Percentiles rank a stretch among this genome's conserved stretches.
These are phyloP conservation scores for Furcasterigmium furcatum DNA, from an alignment of 2,329 filamentous ascomycete species.

Conservation along the genomic window DNA sequence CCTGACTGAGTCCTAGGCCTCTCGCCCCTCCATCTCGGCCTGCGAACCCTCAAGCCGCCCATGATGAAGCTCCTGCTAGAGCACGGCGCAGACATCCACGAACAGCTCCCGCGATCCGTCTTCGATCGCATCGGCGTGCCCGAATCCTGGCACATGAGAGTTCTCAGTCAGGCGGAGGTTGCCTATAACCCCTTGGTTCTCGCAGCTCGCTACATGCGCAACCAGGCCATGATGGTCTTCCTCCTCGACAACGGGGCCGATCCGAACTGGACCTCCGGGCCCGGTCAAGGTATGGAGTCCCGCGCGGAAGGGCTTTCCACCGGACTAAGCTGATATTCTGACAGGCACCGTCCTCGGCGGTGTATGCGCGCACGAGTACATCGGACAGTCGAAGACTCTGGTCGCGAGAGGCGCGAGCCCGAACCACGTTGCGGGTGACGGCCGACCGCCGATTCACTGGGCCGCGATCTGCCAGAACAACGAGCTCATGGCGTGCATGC, in stretches of 20 bases:
- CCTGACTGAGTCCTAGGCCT: background rate
- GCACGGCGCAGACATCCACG: slow-evolving; percentile 3
- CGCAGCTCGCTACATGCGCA: background rate
- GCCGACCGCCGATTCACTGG: background rate
- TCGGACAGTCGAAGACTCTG: background rate
- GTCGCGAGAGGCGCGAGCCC: background rate
- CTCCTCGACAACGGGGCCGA: background rate
- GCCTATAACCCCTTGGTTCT: background rate
- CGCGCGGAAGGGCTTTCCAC: too few relatives aligned
- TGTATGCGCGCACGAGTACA: background rate
- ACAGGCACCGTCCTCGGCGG: background rate
- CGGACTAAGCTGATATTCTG: background rate
- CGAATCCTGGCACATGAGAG: background rate
- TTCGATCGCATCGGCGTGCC: slow-evolving; percentile 47
- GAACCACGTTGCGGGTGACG: background rate
- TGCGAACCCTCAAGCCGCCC: background rate
- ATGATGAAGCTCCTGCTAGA: background rate
- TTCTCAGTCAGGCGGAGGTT: background rate
- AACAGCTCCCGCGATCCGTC: slow-evolving; percentile 66
- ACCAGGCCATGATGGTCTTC: background rate
- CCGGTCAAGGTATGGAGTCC: background rate
- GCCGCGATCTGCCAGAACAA: background rate
- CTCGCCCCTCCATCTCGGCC: background rate
- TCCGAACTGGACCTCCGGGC: background rate
- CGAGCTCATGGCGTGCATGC: background rate